Base-by-base conservation (phyloP, 2,329 filamentous ascomycete species). In the Hypoxylon sp. region DNA sequence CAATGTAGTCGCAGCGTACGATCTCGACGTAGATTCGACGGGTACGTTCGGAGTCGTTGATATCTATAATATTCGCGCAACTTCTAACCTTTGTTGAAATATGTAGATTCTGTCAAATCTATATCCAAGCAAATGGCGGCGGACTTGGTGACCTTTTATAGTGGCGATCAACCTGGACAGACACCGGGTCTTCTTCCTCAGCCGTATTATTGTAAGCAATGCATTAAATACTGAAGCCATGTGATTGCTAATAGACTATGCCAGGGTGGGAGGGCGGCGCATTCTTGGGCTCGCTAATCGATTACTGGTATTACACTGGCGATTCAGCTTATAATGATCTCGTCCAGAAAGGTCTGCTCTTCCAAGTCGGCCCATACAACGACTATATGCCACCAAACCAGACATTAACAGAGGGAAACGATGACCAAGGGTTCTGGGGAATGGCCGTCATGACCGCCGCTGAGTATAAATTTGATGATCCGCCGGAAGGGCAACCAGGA, bases 271-370 rank as follows among this genome's bases (percentile, higher is more conserved):
- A 89, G 71, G 87, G 78, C 7, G 89, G 89, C 42, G 88, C 88
- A 48, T 84, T 92, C 76, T 78, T 86, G 71, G 82, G 82, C 15
- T 77, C 87, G 2, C 74, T 94, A 56, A 78, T 95, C 43, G 89
- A 94, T 64, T 94, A 94, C 69, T 95, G 89, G 89, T 89, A 86
- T 67, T 90, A 90, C 67, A 93, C 89, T 0, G 86, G 85, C 13
- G 89, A 93, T 65, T 73, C 78, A 3, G 78, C 79, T 23, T 94
- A 89, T 73, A 91, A 91, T 67, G 74, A 84, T 11, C 73, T 89
- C 30, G 81, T 83, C 11, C 79, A 78, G 25, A 77, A 89, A 57
- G 91, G 82, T 8, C 78, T 96, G 61, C 77, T 91, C 35, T 86
- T 82, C 67, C 91, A 96, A 70, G 83, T 87, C 43, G 90, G 90